phyloP scores from a whole-genome alignment of 805 yeast species.

The Wickerhamomyces chambardii region DNA sequence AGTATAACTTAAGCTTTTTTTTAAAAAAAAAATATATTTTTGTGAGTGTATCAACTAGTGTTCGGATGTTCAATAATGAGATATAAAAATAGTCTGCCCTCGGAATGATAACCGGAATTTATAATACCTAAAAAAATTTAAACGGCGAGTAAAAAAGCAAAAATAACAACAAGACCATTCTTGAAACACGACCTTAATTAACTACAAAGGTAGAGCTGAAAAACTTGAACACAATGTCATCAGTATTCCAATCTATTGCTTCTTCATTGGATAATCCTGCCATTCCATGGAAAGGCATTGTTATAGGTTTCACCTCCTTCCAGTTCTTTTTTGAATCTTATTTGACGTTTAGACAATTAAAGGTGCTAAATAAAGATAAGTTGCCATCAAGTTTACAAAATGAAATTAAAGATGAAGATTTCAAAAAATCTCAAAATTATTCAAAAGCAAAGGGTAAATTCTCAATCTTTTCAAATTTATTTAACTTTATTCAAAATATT shows the following conservation, averaged over 20 bases:
- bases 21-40: no score
- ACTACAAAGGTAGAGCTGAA: not conserved
- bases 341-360: slow-evolving; percentile 70
- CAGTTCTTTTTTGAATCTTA: slow-evolving; percentile 71
- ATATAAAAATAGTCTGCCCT: no score
- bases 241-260: slow-evolving; percentile 29
- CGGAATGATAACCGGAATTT: no score
- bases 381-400: slow-evolving; percentile 66
- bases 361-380: slow-evolving; percentile 41
- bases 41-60: no score
- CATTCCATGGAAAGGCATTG: slow-evolving; percentile 73
- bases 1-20: no score
- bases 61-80: no score
- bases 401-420: slow-evolving; percentile 65
- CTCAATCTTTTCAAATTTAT: slow-evolving; percentile 44
- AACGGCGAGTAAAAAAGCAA: no score
- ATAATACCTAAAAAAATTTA: no score
- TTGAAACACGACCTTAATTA: no score
- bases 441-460: slow-evolving; percentile 72
- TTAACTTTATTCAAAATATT: slow-evolving; percentile 45
- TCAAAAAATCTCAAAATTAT: slow-evolving; percentile 68
- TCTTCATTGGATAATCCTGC: slow-evolving; percentile 53
- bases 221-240: slow-evolving; percentile 8
- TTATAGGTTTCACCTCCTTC: slow-evolving; percentile 66
- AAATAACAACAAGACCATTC: no score